Evolutionary conservation across 2,329 filamentous ascomycete species (phyloP).

Genomic region (Aspergillus sergii): DNA sequence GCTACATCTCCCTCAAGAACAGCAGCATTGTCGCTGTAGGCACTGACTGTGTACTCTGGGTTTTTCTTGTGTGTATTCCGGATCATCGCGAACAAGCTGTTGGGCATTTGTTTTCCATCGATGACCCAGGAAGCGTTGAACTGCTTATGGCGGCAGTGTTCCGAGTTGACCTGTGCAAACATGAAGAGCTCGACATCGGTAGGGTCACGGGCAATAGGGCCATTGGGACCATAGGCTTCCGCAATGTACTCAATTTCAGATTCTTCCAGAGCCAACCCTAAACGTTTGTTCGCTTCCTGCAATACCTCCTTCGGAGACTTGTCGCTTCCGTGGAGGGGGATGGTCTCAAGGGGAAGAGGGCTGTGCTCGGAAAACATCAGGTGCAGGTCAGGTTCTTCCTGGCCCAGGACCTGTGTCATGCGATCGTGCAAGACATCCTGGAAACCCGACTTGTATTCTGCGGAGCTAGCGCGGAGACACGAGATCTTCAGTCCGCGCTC

Average conservation of each 20-base stretch:
- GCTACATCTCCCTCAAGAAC: conserved; percentile 75
- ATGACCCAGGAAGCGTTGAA: conserved; percentile 98
- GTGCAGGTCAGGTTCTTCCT: conserved; percentile 67
- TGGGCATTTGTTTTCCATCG: conserved; percentile 76
- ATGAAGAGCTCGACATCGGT: conserved; percentile 97
- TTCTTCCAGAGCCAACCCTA: conserved; percentile 83
- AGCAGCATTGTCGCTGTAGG: conserved; percentile 98
- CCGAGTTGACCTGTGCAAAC: conserved; percentile 99
- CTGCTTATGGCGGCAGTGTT: conserved; percentile 86
- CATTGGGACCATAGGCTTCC: conserved; percentile 72
- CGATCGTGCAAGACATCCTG: conserved; percentile 78
- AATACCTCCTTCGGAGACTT: conserved; percentile 71
- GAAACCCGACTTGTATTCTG: conserved; percentile 59
- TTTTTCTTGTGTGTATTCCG: conserved; percentile 82
- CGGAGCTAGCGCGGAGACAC: conserved; percentile 60
- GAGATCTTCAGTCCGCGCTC: conserved; percentile 83
- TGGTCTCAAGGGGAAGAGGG: conserved; percentile 68
- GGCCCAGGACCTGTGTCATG: conserved; percentile 86
- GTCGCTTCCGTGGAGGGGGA: conserved; percentile 71
- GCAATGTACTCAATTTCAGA: conserved; percentile 93
- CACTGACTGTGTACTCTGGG: conserved; percentile 83
- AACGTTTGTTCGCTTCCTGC: conserved; percentile 77
- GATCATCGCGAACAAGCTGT: conserved; percentile 94
- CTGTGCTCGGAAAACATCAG: conserved; percentile 76
- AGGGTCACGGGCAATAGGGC: conserved; percentile 62